Evolutionary conservation across 176 grass and related monocot genomes (phyloP), one percentile per base, ranked within the genome.

Genomic region (Ensete ventricosum): DNA sequence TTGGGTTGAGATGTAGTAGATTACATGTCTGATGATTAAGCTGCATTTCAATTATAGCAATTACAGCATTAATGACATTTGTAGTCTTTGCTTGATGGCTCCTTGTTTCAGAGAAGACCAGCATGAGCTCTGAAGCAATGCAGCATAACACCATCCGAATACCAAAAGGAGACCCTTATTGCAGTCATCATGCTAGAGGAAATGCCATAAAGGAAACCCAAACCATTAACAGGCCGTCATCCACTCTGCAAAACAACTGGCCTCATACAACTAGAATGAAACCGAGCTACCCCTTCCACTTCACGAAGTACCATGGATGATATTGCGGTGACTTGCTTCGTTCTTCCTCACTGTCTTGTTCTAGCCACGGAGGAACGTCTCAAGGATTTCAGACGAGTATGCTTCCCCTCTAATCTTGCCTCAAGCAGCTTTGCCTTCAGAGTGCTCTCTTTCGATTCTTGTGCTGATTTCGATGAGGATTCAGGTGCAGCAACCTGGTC

Each of bases 351-450:
- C 1, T 70, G 34, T 2, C 48, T 70, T 12, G 48, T n/a, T 70
- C 67, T 34, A 70, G 51, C 67, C 17, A 50, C 11, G 1, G 67
- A 52, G 2, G 67, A 6, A 0, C 29, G 67, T 20, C 51, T 70
- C 51, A 70, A n/a, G 48, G 34, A 25, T 64, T 73, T 92, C 69
- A 92, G 86, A 68, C 94, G 82, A 66, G 86, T 88, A 9, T 99
- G 80, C 54, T 88, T 86, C 54, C 91, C 91, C 78, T 99, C 86
- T 70, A 95, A 66, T 70, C 95, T 99, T 71, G 90, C 95, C 82
- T 99, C 85, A 67, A 99, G 85, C 49, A 99, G 66, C 76, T 99
- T 99, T 55, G 79, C 82, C 67, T 91, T 94, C 29, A 99, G 78
- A 29, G 84, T 94, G 51, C 89, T 88, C 17, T 84, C 84, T 64